A percentile compares a stretch with the other conserved stretches of the same genome.
Evolutionary conservation across 1,284 basidiomycete species (phyloP).

Genomic region (Moesziomyces antarcticus): DNA sequence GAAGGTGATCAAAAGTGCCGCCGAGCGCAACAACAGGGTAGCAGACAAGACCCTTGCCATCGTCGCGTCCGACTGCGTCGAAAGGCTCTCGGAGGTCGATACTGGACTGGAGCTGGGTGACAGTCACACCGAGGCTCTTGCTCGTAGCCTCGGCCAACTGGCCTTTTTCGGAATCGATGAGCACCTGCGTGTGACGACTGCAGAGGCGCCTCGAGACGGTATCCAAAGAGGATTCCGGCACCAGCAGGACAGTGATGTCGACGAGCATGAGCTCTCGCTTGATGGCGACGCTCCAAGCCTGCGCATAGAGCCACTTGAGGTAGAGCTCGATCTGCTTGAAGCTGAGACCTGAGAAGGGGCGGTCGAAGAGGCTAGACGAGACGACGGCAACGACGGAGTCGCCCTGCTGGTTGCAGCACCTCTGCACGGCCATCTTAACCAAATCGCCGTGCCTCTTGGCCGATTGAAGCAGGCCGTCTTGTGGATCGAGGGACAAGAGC

Average conservation of each 20-base stretch:
- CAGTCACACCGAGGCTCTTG: slow-evolving; percentile 7
- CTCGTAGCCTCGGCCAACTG: slow-evolving; percentile 1
- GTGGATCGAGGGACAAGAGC: slow-evolving; percentile 17
- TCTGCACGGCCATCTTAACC: slow-evolving; percentile 28
- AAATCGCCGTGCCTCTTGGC: slow-evolving; percentile 40
- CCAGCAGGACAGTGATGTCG: slow-evolving; percentile 57
- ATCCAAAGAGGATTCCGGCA: slow-evolving; percentile 20
- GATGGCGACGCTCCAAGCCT: slow-evolving; percentile 59
- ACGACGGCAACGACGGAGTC: slow-evolving; percentile 36
- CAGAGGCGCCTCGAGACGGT: slow-evolving; percentile 6
- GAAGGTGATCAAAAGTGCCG: slow-evolving; percentile 95
- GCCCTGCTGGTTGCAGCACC: slow-evolving; percentile 13
- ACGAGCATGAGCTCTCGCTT: slow-evolving; percentile 38
- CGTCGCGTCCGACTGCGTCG: slow-evolving; percentile 23
- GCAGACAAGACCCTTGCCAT: slow-evolving; percentile 24
- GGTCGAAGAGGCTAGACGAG: slow-evolving; percentile 32
- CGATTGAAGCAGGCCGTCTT: slow-evolving; percentile 17
- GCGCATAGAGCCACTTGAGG: slow-evolving; percentile 59
- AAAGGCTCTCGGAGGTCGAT: slow-evolving; percentile 3
- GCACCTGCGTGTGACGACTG: slow-evolving; percentile 3
- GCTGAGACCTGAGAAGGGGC: slow-evolving; percentile 14
- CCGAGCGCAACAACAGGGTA: slow-evolving; percentile 71
- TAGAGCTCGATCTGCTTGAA: slow-evolving; percentile 57
- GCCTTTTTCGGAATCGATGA: slow-evolving; percentile 14
- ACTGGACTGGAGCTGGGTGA: slow-evolving; percentile 6